Evolutionary conservation across 2,329 filamentous ascomycete genomes (phyloP), one percentile per base, ranked within the genome.

Genomic region (Truncatella angustata): DNA sequence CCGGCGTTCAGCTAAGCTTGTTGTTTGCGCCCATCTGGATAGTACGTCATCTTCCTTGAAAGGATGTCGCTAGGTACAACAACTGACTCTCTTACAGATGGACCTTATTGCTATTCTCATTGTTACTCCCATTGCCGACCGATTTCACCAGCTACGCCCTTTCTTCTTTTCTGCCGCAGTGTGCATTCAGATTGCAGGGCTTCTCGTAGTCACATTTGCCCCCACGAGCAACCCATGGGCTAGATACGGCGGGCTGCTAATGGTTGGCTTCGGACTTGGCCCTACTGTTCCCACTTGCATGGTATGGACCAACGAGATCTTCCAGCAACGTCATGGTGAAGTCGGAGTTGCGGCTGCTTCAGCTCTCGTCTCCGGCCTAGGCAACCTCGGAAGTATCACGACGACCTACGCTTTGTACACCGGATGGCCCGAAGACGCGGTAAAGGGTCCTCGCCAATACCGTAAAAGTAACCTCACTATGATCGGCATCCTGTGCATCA

Each of bases 11-110:
- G 58, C 79, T 96, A 56, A 93, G 88, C 72, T 73, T 96, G 62
- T 78, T 96, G 24, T 92, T 91, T 64, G 91, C 91, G 2, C 91
- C 91, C 0, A 96, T 96, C 64, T 96, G 91, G 91, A 87, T 96
- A 60, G 87, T 90, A 72, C 74, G 85, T 79, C 3, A 5, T 35
- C 10, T 9, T 21, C 35, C 39, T n/a, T n/a, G n/a, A n/a, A n/a
- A n/a, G n/a, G n/a, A n/a, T n/a, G n/a, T n/a, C n/a, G n/a, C n/a
- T n/a, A n/a, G n/a, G n/a, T n/a, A n/a, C n/a, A 28, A 10, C 3
- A 39, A 34, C 50, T 60, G 46, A 56, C 47, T 18, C n/a, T n/a
- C 26, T 30, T 4, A 4, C 50, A 88, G 86, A 91, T 91, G 86
- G 91, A 96, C 65, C 80, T 96, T 34, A 86, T 92, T 52, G 90